These are phyloP conservation scores for Asclepias syriaca DNA, from an alignment of 257 asterid genomes.

Conservation along the genomic window DNA sequence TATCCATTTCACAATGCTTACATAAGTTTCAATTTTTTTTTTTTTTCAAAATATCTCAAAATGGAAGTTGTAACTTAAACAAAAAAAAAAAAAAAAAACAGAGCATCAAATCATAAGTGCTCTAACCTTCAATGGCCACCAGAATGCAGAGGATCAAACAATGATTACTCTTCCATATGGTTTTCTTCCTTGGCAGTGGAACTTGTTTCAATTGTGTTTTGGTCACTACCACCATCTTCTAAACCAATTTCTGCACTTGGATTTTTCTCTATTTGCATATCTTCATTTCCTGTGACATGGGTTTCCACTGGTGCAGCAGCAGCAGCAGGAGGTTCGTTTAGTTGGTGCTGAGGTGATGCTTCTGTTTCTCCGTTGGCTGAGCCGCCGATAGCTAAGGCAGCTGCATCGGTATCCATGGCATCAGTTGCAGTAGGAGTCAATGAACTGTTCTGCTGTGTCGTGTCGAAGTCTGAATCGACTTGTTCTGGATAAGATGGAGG, in stretches of 20 bases:
- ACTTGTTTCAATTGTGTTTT: neutral
- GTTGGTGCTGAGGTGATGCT: conserved; percentile 9
- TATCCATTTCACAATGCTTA: no score
- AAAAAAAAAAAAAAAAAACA: no score
- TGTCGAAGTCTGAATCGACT: conserved; percentile 19
- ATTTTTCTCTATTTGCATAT: conserved; percentile 8
- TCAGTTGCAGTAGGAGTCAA: conserved; percentile 17
- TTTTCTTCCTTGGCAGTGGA: conserved; percentile 2
- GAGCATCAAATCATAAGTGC: no score
- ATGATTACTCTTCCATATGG: conserved; percentile 12
- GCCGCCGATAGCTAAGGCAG: conserved; percentile 26
- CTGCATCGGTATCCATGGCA: conserved; percentile 33
- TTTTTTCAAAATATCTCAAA: no score
- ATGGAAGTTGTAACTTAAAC: no score
- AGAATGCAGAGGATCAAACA: neutral
- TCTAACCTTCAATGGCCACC: no score
- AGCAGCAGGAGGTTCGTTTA: conserved; percentile 21
- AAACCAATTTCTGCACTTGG: conserved; percentile 10
- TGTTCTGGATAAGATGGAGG: conserved; percentile 41
- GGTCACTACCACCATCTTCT: neutral
- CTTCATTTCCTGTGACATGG: conserved; percentile 22
- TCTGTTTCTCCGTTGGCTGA: conserved; percentile 15
- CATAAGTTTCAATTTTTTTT: no score
- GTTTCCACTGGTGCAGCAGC: conserved; percentile 12
- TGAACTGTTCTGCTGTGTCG: conserved; percentile 34